Evolutionary conservation across 73 alveolate species (phyloP).

Genomic region (Paramecium biaurelia): DNA sequence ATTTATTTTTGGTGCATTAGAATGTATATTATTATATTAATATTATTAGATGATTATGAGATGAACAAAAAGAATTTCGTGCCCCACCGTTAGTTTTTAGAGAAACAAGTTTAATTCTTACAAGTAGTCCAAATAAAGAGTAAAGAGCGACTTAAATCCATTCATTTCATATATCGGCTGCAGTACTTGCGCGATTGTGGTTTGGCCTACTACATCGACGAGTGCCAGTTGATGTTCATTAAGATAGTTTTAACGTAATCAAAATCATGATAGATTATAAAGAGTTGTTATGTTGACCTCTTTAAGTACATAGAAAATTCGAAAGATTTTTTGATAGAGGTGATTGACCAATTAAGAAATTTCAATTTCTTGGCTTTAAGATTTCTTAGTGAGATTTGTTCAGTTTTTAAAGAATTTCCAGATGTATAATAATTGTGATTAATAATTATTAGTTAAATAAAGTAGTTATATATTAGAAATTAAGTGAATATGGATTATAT

Average conservation of each 20-base stretch:
- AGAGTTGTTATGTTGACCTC: conserved; percentile 48
- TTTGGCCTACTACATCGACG: conserved; percentile 49
- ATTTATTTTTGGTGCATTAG: conserved; percentile 39
- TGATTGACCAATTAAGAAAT: not conserved
- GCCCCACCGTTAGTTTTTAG: conserved; percentile 34
- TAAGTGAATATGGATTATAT: conserved; percentile 34
- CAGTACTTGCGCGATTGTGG: conserved; percentile 47
- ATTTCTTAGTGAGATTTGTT: conserved; percentile 16
- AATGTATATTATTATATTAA: not conserved
- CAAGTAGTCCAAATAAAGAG: conserved; percentile 27
- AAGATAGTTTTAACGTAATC: conserved; percentile 53
- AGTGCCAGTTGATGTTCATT: conserved; percentile 24
- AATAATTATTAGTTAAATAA: not conserved
- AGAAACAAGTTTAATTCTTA: not conserved
- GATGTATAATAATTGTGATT: not conserved
- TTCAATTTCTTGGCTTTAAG: not conserved
- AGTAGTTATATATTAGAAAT: not conserved
- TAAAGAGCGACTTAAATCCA: conserved; percentile 27
- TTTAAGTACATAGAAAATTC: conserved; percentile 35
- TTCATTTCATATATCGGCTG: conserved; percentile 36
- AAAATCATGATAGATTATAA: conserved; percentile 41
- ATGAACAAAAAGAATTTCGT: not conserved
- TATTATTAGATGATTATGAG: conserved; percentile 7
- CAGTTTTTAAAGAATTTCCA: not conserved
- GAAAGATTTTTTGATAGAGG: conserved; percentile 33